Evolutionary conservation across 306 rosid species (phyloP), one percentile per base, ranked within the genome.

Genomic region (Cercis canadensis): DNA sequence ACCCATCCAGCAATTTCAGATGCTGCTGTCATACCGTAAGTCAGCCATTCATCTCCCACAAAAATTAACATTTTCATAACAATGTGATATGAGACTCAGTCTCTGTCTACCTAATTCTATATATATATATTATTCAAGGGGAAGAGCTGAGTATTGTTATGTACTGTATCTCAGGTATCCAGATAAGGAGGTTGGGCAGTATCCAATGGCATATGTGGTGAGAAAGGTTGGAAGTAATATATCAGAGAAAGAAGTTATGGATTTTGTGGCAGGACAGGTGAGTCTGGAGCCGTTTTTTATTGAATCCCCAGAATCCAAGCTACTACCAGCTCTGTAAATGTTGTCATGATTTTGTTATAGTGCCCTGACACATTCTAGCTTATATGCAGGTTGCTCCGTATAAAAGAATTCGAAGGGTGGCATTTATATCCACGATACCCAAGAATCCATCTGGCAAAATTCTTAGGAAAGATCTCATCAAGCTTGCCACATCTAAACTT

Each of bases 21-120:
- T 37, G 96, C 89, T 53, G 97, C 98, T 62, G 97, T 94, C n/a
- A 89, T 94, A 60, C 98, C 98, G 98, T 94, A 81, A 79, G 92
- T 56, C 2, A 24, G 3, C n/a, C 31, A 62, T 47, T 46, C 43
- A 17, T 32, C 39, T 17, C 8, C 33, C 13, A 14, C 2, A 9
- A 13, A 6, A 4, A 11, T 6, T 15, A n/a, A 21, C 52, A 34
- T 24, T 24, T 24, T 24, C n/a, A n/a, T n/a, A n/a, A n/a, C n/a
- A n/a, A 24, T 24, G 29, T 24, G 29, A 24, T 24, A 24, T 24
- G 29, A 24, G 29, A 24, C 29, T 24, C 29, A 1, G 24, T 17
- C 12, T 39, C 29, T 24, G 24, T 17, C 12, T 39, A n/a, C 54
- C 16, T 13, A 21, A 47, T 36, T 31, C 24, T 55, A 13, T 7